These are phyloP conservation scores for Pelargonium citronellum DNA, from an alignment of 441 rosid genomes.

Conservation along the genomic window DNA sequence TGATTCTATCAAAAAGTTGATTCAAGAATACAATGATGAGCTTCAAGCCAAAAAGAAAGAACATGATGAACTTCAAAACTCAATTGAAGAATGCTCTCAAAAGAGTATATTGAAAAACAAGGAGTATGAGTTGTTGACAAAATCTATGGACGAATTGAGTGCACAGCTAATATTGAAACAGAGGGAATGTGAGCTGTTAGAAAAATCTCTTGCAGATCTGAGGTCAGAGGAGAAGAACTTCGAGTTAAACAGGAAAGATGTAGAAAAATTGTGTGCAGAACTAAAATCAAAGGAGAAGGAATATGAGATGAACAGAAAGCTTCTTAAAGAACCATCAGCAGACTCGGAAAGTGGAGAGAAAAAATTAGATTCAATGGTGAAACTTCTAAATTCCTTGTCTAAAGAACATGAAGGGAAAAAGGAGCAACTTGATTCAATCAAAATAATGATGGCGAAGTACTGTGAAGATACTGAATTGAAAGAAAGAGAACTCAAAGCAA, in stretches of 20 bases:
- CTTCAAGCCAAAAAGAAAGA: neutral
- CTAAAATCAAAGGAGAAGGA: conserved; percentile 22
- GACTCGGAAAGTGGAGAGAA: conserved; percentile 22
- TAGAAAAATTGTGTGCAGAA: conserved; percentile 15
- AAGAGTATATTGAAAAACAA: neutral
- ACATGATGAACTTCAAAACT: no score
- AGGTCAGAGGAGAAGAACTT: conserved; percentile 21
- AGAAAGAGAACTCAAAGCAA: conserved; percentile 24
- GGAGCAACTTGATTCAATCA: conserved; percentile 21
- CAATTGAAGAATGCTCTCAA: no score
- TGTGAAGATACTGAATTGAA: conserved; percentile 22
- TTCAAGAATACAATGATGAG: conserved; percentile 11
- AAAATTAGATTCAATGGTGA: conserved; percentile 21
- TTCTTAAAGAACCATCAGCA: conserved; percentile 14
- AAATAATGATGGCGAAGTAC: conserved; percentile 14
- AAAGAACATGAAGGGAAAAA: conserved; percentile 20
- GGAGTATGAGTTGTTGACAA: neutral
- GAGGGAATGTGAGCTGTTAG: neutral
- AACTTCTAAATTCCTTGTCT: neutral
- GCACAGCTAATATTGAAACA: neutral
- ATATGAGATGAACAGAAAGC: conserved; percentile 22
- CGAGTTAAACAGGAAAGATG: conserved; percentile 18
- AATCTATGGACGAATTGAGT: neutral
- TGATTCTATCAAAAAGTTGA: conserved; percentile 10
- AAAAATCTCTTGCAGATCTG: neutral